phyloP scores from a whole-genome alignment of 2,329 filamentous ascomycete species.

The Coniella lustricola region DNA sequence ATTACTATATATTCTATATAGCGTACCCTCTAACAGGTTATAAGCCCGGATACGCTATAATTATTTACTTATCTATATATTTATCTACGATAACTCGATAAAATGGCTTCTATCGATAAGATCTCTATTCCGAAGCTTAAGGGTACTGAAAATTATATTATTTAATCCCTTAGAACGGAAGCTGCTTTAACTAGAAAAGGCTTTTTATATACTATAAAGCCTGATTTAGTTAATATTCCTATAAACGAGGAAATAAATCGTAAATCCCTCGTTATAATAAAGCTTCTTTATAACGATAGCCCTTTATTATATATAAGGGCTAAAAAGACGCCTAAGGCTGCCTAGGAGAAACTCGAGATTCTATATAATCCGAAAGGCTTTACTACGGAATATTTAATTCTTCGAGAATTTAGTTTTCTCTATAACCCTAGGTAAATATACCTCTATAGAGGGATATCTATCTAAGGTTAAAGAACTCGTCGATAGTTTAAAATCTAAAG shows the following conservation, averaged over 20 bases:
- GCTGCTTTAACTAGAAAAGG: neutral
- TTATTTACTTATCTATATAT: neutral
- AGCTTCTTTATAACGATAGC: neutral
- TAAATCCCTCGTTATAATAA: neutral
- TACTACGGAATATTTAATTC: neutral
- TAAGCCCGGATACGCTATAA: too few species aligned
- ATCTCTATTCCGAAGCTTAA: neutral
- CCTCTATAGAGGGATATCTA: neutral
- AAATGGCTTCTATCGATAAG: neutral
- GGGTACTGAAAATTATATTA: neutral
- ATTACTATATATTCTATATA: too few species aligned
- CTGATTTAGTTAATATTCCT: neutral
- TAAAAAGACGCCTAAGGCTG: neutral
- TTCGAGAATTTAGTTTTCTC: neutral
- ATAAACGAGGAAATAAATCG: neutral
- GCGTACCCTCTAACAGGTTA: too few species aligned
- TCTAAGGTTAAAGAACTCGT: neutral
- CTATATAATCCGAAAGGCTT: slow-evolving; percentile 2
- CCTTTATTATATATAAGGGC: neutral
- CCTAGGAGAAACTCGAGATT: neutral
- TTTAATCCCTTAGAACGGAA: neutral
- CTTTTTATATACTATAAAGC: neutral
- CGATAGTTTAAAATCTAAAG: neutral
- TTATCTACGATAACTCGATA: neutral
- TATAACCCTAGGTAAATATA: neutral